Evolutionary conservation across 768 basidiomycete genomes (phyloP).

Genomic region (Tephrocybe sp.): DNA sequence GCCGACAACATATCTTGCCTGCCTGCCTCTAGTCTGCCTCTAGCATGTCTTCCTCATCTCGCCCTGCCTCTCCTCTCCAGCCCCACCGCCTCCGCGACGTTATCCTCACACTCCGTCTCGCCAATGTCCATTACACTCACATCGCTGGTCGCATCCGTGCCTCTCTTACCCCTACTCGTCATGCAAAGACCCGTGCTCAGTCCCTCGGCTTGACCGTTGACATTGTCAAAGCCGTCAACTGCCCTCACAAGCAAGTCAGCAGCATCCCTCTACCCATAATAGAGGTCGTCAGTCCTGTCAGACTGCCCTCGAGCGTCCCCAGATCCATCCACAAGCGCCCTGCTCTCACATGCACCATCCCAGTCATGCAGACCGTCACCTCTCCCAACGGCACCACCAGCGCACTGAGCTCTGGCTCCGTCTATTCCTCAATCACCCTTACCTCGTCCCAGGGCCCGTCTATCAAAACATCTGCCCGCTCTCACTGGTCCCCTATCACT

Average conservation of each 20-base stretch:
- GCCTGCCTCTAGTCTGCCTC: slow-evolving; percentile 2
- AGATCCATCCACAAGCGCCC: slow-evolving; percentile 19
- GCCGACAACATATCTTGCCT: slow-evolving; percentile 7
- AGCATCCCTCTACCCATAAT: slow-evolving; percentile 36
- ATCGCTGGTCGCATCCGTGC: slow-evolving; percentile 40
- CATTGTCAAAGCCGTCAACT: slow-evolving; percentile 38
- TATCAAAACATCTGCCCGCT: slow-evolving; percentile 14
- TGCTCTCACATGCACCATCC: slow-evolving; percentile 25
- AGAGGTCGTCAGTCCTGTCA: slow-evolving; percentile 24
- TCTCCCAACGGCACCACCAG: slow-evolving; percentile 24
- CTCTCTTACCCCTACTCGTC: slow-evolving; percentile 35
- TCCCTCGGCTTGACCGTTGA: slow-evolving; percentile 45
- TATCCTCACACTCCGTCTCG: slow-evolving; percentile 36
- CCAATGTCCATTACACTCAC: slow-evolving; percentile 41
- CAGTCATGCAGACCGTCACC: slow-evolving; percentile 19
- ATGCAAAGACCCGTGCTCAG: slow-evolving; percentile 49
- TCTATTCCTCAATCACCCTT: slow-evolving; percentile 8
- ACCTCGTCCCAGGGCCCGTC: slow-evolving; percentile 4
- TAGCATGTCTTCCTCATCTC: slow-evolving; percentile 21
- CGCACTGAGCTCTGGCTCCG: slow-evolving; percentile 8
- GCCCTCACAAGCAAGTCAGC: slow-evolving; percentile 40
- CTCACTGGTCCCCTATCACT: slow-evolving; percentile 14
- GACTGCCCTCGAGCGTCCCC: slow-evolving; percentile 7
- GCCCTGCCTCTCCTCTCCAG: slow-evolving; percentile 18
- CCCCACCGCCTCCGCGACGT: slow-evolving; percentile 34